Conservation (phyloP, 1,284 basidiomycete genomes). For the Trichosporon sp. region DNA sequence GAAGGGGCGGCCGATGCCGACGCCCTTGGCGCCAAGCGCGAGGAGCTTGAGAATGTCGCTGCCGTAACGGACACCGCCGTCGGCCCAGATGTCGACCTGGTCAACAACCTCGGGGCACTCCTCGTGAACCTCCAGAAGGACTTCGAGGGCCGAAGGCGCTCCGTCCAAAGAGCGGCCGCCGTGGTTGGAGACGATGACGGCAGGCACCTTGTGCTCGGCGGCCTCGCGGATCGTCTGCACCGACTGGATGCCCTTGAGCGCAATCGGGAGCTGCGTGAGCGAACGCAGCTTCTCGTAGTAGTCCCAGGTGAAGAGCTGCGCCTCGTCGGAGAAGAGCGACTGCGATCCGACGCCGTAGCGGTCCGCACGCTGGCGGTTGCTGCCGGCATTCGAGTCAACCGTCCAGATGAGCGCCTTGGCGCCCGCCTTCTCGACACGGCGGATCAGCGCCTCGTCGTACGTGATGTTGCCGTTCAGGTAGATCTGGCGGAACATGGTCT, state of each 20-base stretch:
- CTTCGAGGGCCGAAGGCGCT: slow-evolving; percentile 42
- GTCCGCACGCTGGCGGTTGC: slow-evolving; percentile 9
- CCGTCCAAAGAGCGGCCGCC: slow-evolving; percentile 46
- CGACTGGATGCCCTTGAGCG: slow-evolving; percentile 59
- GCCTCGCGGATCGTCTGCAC: slow-evolving; percentile 50
- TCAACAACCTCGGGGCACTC: slow-evolving; percentile 45
- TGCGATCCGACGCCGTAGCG: slow-evolving; percentile 1
- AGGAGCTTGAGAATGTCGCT: slow-evolving; percentile 52
- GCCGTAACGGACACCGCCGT: slow-evolving; percentile 52
- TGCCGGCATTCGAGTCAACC: slow-evolving; percentile 41
- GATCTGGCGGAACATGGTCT: slow-evolving; percentile 37
- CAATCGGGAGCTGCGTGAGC: slow-evolving; percentile 71
- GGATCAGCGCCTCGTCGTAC: slow-evolving; percentile 46
- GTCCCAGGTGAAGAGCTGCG: slow-evolving; percentile 53
- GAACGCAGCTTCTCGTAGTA: slow-evolving; percentile 52
- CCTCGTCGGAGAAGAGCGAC: slow-evolving; percentile 20
- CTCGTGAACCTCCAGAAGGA: slow-evolving; percentile 45
- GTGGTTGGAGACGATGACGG: slow-evolving; percentile 50
- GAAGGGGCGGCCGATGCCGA: slow-evolving; percentile 52
- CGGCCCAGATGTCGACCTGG: slow-evolving; percentile 51
- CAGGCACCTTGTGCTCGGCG: slow-evolving; percentile 31
- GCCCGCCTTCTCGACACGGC: slow-evolving; percentile 49
- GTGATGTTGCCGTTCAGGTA: slow-evolving; percentile 43
- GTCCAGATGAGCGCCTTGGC: slow-evolving; percentile 53
- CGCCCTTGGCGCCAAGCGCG: slow-evolving; percentile 51